phyloP scores from a whole-genome alignment of 352 stramenopile genomes.

The Phytophthora pini region DNA sequence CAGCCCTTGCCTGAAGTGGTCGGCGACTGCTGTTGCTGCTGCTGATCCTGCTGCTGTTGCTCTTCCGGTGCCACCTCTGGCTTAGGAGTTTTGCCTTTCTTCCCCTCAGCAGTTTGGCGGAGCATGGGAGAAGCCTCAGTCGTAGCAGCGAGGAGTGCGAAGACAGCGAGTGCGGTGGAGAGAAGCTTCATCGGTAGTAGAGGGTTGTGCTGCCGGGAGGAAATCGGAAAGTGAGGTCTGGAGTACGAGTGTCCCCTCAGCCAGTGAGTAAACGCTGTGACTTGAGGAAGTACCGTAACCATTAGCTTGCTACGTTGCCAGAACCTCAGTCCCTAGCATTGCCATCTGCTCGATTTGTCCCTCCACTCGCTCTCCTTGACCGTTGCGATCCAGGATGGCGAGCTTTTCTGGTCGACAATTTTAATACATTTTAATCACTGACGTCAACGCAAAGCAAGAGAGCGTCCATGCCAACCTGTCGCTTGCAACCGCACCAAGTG shows the following conservation, averaged over 20 bases:
- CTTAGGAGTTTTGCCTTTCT: conserved; percentile 5
- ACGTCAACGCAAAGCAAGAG: not conserved
- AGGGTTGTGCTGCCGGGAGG: not conserved
- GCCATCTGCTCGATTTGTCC: too few relatives aligned
- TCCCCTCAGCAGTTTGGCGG: conserved; percentile 11
- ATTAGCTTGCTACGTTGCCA: not conserved
- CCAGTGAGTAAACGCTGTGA: not conserved
- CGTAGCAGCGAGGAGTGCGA: conserved; percentile 11
- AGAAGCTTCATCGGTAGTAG: conserved; percentile 9
- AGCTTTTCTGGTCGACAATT: conserved; percentile 1
- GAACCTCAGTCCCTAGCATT: too few relatives aligned
- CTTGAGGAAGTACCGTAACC: not conserved
- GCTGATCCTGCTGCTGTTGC: conserved; percentile 3
- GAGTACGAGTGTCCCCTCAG: not conserved
- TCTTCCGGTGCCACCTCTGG: not conserved
- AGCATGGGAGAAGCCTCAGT: conserved; percentile 25
- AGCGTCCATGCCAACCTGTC: not conserved
- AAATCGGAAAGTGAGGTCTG: conserved; percentile 29
- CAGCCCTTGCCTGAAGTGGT: conserved; percentile 3
- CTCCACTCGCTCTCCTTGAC: not conserved
- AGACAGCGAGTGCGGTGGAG: conserved; percentile 7
- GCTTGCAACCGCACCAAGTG: not conserved
- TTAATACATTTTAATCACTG: conserved; percentile 9
- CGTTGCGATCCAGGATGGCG: not conserved
- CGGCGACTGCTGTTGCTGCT: conserved; percentile 4